Evolutionary conservation across 2,329 filamentous ascomycete genomes (phyloP), one percentile per base, ranked within the genome.

Genomic region (Trichoderma endophyticum): DNA sequence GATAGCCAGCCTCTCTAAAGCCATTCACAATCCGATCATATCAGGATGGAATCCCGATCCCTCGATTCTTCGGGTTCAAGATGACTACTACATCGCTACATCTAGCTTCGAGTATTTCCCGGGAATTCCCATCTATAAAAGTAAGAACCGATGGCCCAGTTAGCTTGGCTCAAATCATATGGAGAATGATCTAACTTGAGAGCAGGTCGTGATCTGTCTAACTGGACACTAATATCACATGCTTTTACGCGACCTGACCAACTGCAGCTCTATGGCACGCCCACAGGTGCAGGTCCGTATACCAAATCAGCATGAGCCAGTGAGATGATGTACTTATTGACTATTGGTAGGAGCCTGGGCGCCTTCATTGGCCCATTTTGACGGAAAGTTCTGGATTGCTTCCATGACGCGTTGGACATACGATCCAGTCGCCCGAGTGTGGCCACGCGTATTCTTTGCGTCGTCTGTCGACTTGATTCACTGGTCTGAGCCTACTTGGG

Each of bases 61-160:
- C n/a, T 54, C 21, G 1, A 54, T 54, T 6, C 48, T 54, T 54
- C 21, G 48, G 2, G 48, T 24, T 24, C 48, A 54, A 54, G 21
- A 54, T 24, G 21, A 54, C 5, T 54, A 54, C 48, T 54, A 54
- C 6, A 54, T 54, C 4, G 48, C 48, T 24, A 54, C 48, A 12
- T 24, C 48, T 14, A 54, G n/a, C 48, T 54, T 54, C 6, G 48
- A 54, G 21, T 54, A 54, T 54, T 54, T 54, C 21, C 48, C 48
- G 2, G 48, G 48, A 54, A 54, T 24, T 14, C 48, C 48, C 11
- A 54, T 54, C n/a, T 24, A 54, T 11, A 54, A 54, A 54, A 54
- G 48, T 54, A 24, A 1, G 48, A 14, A 21, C 1, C 11, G 9
- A n/a, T 12, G n/a, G 1, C 6, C n/a, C 1, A 11, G 1, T 0